Base-by-base conservation (phyloP, 2,329 filamentous ascomycete genomes). In the Tricladium varicosporioides region DNA sequence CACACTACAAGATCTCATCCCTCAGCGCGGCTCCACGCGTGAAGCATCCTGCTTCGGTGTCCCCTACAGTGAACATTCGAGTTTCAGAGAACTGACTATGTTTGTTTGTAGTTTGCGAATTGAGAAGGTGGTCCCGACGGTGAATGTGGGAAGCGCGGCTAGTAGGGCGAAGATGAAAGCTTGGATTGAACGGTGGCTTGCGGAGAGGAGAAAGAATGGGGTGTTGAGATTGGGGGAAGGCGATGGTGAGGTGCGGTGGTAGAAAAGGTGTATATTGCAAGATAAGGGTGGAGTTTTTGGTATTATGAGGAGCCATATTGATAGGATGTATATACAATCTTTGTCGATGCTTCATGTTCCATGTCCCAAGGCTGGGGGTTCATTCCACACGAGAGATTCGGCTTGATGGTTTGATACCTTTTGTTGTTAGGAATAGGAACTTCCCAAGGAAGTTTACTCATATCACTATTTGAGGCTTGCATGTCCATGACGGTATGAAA, bases 31-130 rank as follows among this genome's bases (percentile, higher is more conserved):
- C 2, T 92, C 89, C 73, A 92, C 89, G 2, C 81, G 81, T 48
- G 87, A 93, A 65, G 89, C 89, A 40, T 87, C 88, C 71, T 97
- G 92, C 71, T 96, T 95, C 65, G 92, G 91, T 0, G 94, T 97
- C 1, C 94, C 94, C 1, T 99, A 99, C 71, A 92, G 88, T 51
- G 94, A 99, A 75, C 94, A 99, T 72, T 94, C 89, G 71, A 95
- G 90, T 60, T 99, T 99, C 70, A 81, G 93, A 43, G 94, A 99
- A 76, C 74, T 99, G 69, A 93, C 91, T 0, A 87, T 97, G 82
- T 99, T 99, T 70, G 84, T 93, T 64, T 94, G 94, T 79, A 84
- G 87, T 16, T 71, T 99, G 71, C 78, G 89, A 56, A 95, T 99
- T 63, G 92, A 93, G 62, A 90, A 87, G 73, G 83, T 99, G 5